These are phyloP conservation scores for Emmonsiellopsis sp. DNA, from an alignment of 2,329 filamentous ascomycete species.

Conservation along the genomic window DNA sequence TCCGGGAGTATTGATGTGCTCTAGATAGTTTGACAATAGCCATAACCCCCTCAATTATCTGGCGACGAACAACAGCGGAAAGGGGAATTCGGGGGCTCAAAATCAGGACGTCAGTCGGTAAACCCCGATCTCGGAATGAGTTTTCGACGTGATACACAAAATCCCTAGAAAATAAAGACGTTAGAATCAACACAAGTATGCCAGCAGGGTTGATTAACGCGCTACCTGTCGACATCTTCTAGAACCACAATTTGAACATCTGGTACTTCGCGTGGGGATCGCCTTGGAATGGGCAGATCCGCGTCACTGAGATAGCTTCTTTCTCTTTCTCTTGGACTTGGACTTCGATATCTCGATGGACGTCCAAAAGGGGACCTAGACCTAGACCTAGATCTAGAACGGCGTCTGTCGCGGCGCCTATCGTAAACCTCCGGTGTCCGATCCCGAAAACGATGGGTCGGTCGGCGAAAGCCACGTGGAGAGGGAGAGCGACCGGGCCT, in stretches of 20 bases:
- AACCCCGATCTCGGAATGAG: slow-evolving; percentile 59
- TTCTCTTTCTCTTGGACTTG: slow-evolving; percentile 52
- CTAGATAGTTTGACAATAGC: slow-evolving; percentile 71
- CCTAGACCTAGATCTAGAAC: slow-evolving; percentile 37
- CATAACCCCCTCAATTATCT: slow-evolving; percentile 80
- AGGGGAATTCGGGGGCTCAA: slow-evolving; percentile 68
- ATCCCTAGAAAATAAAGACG: slow-evolving; percentile 39
- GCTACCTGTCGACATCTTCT: slow-evolving; percentile 58
- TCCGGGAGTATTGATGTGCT: slow-evolving; percentile 58
- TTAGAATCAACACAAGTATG: slow-evolving; percentile 3
- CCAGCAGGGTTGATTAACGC: not conserved
- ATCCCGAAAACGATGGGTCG: slow-evolving; percentile 49
- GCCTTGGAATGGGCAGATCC: slow-evolving; percentile 61
- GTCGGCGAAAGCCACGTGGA: slow-evolving; percentile 52
- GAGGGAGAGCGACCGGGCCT: slow-evolving; percentile 52
- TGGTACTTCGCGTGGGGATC: slow-evolving; percentile 66
- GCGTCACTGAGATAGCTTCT: slow-evolving; percentile 45
- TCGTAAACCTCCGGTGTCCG: slow-evolving; percentile 43
- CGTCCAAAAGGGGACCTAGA: slow-evolving; percentile 53
- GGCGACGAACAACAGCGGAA: slow-evolving; percentile 68
- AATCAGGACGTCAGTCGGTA: slow-evolving; percentile 71
- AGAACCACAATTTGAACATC: slow-evolving; percentile 82
- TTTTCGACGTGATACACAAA: slow-evolving; percentile 78
- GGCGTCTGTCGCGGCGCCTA: slow-evolving; percentile 44
- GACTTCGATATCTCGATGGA: slow-evolving; percentile 59